Evolutionary conservation across 768 basidiomycete genomes (phyloP).

Genomic region (Panellus pusillus): DNA sequence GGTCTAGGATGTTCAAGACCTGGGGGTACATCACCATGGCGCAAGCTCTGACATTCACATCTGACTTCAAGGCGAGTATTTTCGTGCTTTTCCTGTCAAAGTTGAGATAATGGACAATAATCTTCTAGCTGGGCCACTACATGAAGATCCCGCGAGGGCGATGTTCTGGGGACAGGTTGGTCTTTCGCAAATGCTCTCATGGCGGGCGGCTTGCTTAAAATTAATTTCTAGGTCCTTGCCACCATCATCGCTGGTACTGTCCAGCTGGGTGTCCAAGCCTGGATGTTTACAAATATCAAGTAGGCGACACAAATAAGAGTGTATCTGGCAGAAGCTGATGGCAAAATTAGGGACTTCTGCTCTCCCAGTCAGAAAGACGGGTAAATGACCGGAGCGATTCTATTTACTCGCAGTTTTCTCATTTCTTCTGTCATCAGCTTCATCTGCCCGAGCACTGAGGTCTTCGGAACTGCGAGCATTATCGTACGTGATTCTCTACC

Average conservation of each 20-base stretch:
- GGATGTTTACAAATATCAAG: slow-evolving; percentile 62
- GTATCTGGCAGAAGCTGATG: not conserved
- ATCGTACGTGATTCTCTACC: slow-evolving; percentile 41
- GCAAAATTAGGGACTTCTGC: slow-evolving; percentile 46
- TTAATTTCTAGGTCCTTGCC: slow-evolving; percentile 41
- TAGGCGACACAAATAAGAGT: slow-evolving; percentile 16
- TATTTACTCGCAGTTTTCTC: not conserved
- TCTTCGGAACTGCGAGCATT: slow-evolving; percentile 57
- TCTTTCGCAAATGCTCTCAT: slow-evolving; percentile 1
- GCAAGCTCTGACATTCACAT: slow-evolving; percentile 58
- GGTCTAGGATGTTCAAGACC: slow-evolving; percentile 64
- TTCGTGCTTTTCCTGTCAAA: not conserved
- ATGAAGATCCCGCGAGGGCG: slow-evolving; percentile 59
- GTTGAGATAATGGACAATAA: slow-evolving; percentile 53
- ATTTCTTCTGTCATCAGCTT: slow-evolving; percentile 33
- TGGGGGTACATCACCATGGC: slow-evolving; percentile 73
- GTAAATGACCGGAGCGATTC: slow-evolving; percentile 17
- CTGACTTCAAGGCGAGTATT: slow-evolving; percentile 61
- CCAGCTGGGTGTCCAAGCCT: slow-evolving; percentile 62
- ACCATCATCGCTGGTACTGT: slow-evolving; percentile 60
- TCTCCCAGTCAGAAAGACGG: slow-evolving; percentile 41
- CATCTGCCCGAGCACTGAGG: slow-evolving; percentile 51
- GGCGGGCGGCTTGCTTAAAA: not conserved
- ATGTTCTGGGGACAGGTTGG: slow-evolving; percentile 47
- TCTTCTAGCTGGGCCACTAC: slow-evolving; percentile 49